Evolutionary conservation across 78 protist genomes (phyloP).

Genomic region (Dictyostelium brefeldianum): DNA sequence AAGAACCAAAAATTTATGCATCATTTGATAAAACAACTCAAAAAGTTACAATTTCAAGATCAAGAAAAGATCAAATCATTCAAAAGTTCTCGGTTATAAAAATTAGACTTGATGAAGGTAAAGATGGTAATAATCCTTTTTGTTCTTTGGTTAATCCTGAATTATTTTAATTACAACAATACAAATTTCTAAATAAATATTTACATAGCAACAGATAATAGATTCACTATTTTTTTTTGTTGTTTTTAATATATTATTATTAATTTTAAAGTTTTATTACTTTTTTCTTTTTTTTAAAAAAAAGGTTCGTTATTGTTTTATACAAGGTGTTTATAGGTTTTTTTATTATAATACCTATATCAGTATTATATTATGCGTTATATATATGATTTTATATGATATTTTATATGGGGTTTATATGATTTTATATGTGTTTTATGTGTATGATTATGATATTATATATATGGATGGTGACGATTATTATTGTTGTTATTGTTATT

Average conservation of each 20-base stretch:
- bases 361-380: background rate
- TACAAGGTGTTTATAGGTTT: background rate
- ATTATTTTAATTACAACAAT: no score
- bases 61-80: no score
- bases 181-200: no score
- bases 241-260: background rate
- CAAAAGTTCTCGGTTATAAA: no score
- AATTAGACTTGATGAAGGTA: no score
- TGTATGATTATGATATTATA: background rate
- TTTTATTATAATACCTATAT: slow-evolving; percentile 11
- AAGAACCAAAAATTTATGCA: slow-evolving; percentile 1
- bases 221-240: no score
- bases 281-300: background rate
- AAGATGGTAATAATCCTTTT: no score
- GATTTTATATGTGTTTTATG: background rate
- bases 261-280: background rate
- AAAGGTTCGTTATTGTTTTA: background rate
- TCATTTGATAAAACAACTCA: no score
- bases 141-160: no score
- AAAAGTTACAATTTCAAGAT: no score
- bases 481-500: background rate
- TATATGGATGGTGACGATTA: background rate
- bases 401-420: background rate
- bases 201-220: no score
- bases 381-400: slow-evolving; percentile 9